These are phyloP conservation scores for Backusella psychrophila DNA, from an alignment of 192 early-diverging fungal genomes.

Conservation along the genomic window DNA sequence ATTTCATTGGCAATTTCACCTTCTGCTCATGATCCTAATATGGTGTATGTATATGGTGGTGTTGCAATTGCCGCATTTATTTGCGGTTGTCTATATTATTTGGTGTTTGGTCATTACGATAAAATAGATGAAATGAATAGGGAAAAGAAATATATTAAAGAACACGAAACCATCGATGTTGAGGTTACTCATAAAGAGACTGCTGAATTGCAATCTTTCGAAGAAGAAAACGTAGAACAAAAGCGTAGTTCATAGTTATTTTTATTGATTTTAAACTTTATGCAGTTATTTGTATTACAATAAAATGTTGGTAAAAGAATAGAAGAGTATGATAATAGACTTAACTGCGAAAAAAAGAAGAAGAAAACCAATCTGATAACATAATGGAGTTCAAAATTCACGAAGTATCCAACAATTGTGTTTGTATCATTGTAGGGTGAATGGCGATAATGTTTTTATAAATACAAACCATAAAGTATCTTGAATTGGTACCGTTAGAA, in stretches of 20 bases:
- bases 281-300: neutral
- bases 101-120: slow-evolving; percentile 60
- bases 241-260: neutral
- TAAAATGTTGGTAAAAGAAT: too few relatives aligned
- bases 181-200: neutral
- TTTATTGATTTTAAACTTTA: neutral
- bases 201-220: neutral
- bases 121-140: slow-evolving; percentile 31
- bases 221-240: neutral
- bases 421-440: neutral
- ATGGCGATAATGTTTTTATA: too few relatives aligned
- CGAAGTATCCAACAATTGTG: neutral
- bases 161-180: neutral
- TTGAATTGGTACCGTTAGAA: too few relatives aligned
- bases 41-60: slow-evolving; percentile 55
- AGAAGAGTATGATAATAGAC: too few relatives aligned
- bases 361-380: neutral
- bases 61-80: slow-evolving; percentile 36
- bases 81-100: slow-evolving; percentile 46
- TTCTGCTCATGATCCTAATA: slow-evolving; percentile 49
- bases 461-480: too few relatives aligned
- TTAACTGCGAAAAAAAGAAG: too few relatives aligned
- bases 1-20: slow-evolving; percentile 57
- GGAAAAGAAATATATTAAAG: neutral
- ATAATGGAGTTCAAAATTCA: neutral